Percentiles rank a stretch among this genome's conserved stretches.
Conservation (phyloP, 1,284 basidiomycete genomes). For the Vanrija humicola region DNA sequence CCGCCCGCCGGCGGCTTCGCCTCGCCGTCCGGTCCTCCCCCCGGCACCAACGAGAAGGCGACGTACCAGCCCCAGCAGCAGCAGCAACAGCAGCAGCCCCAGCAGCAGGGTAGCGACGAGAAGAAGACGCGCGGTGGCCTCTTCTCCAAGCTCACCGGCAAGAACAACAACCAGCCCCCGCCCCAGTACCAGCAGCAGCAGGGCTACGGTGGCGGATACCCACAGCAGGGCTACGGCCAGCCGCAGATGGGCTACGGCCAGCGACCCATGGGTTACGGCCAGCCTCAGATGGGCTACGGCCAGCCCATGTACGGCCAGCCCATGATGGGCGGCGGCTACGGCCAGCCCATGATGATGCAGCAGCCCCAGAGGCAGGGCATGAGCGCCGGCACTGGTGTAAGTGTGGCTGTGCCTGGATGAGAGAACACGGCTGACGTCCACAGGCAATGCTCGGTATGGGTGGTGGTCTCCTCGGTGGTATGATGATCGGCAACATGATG, state of each 20-base stretch:
- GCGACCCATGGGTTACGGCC: slow-evolving; percentile 16
- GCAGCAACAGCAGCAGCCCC: background rate
- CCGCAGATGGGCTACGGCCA: slow-evolving; percentile 15
- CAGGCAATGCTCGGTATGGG: slow-evolving; percentile 40
- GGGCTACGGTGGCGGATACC: slow-evolving; percentile 24
- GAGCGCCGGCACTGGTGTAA: slow-evolving; percentile 37
- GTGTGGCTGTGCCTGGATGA: background rate
- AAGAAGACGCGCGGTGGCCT: slow-evolving; percentile 34
- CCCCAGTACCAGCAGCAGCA: slow-evolving; percentile 22
- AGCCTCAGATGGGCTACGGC: slow-evolving; percentile 17
- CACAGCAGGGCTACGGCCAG: slow-evolving; percentile 21
- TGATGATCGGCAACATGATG: slow-evolving; percentile 46
- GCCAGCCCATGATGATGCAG: slow-evolving; percentile 17
- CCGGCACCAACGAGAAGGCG: slow-evolving; percentile 17
- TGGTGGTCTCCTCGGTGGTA: slow-evolving; percentile 47
- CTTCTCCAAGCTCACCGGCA: slow-evolving; percentile 35
- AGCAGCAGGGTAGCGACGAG: background rate
- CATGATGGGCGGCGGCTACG: slow-evolving; percentile 16
- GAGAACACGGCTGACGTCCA: background rate
- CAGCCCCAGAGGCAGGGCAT: slow-evolving; percentile 29
- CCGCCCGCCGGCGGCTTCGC: slow-evolving; percentile 17
- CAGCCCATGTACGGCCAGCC: slow-evolving; percentile 7
- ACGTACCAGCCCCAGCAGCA: background rate
- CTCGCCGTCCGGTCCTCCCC: slow-evolving; percentile 43
- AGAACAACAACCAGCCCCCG: slow-evolving; percentile 14